A percentile compares a stretch with the other conserved stretches of the same genome.
phyloP scores from a whole-genome alignment of 495 filamentous ascomycete genomes.

The Penicillium cinerascens region DNA sequence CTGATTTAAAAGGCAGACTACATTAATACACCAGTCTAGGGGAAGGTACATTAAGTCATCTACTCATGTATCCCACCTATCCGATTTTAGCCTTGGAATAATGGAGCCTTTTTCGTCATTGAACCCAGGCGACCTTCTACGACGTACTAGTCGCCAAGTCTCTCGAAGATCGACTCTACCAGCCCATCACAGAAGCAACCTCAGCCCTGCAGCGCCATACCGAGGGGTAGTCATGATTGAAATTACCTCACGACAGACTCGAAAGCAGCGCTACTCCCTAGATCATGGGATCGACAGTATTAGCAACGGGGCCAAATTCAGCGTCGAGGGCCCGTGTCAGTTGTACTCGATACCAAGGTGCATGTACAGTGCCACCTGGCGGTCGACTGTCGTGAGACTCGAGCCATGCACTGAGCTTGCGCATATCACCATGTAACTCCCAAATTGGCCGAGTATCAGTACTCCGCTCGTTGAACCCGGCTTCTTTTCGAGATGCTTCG shows the following conservation, averaged over 20 bases:
- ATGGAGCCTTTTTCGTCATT: neutral
- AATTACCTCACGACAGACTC: neutral
- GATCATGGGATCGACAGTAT: constrained; percentile 11
- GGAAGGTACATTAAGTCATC: neutral
- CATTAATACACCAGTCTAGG: too few species aligned
- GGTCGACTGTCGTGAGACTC: neutral
- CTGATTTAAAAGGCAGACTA: too few species aligned
- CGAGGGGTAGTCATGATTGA: neutral
- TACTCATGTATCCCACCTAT: neutral
- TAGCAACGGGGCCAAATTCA: constrained; percentile 13
- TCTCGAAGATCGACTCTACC: neutral
- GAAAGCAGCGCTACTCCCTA: neutral
- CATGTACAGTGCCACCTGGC: neutral
- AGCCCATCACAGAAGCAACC: neutral
- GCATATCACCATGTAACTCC: neutral
- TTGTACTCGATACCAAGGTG: neutral
- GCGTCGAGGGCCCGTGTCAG: neutral
- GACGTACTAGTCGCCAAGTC: neutral
- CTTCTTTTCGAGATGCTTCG: neutral
- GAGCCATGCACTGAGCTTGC: neutral
- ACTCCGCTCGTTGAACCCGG: neutral
- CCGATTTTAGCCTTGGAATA: neutral
- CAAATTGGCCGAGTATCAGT: neutral
- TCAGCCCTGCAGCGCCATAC: constrained; percentile 4
- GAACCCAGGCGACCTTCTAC: neutral